Base-by-base conservation (phyloP, 163 green algal genomes). In the Volvox carteri region DNA sequence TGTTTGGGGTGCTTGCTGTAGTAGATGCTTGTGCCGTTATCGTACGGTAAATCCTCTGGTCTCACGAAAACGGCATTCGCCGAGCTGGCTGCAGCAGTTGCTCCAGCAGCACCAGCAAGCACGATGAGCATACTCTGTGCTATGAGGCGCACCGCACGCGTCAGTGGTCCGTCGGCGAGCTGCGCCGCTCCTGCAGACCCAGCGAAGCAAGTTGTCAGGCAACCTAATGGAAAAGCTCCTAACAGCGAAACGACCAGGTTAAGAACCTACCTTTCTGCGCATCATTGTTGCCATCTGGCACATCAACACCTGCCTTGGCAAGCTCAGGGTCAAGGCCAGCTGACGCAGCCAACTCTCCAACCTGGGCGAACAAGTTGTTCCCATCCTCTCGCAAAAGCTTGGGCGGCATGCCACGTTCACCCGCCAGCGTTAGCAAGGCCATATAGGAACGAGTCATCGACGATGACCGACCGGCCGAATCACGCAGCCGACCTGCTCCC, bases 361-460 rank as follows among this genome's bases (percentile, higher is more conserved):
- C 18, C 11, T 3, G 60, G 60, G 60, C 60, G 37, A 33, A 7
- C 60, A 37, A 2, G 23, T 72, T 33, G 18, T 56, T 39, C 4
- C 37, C 70, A 1, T 86, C 79, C 79, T 87, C 80, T n/a, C 39
- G 42, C 41, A 87, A 62, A 4, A 19, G 19, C 25, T 73, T 87
- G 1, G 81, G 81, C 48, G 81, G 81, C 81, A 87, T 87, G 81
- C 81, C 81, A 16, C 50, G 30, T 25, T 87, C 81, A 18, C 81
- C 81, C 0, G 81, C 81, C 35, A 87, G 81, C 33, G 67, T 74
- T 23, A 80, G 48, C 35, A 87, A 35, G 2, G 80, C 80, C 30
- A 72, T 52, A n/a, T 77, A 54, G 4, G 78, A 86, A 4, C 58
- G 41, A 0, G 58, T 25, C 37, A 73, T 41, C 1, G 35, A 7